Base-by-base conservation (phyloP, 352 stramenopile genomes). In the Halophytophthora batemanensis region DNA sequence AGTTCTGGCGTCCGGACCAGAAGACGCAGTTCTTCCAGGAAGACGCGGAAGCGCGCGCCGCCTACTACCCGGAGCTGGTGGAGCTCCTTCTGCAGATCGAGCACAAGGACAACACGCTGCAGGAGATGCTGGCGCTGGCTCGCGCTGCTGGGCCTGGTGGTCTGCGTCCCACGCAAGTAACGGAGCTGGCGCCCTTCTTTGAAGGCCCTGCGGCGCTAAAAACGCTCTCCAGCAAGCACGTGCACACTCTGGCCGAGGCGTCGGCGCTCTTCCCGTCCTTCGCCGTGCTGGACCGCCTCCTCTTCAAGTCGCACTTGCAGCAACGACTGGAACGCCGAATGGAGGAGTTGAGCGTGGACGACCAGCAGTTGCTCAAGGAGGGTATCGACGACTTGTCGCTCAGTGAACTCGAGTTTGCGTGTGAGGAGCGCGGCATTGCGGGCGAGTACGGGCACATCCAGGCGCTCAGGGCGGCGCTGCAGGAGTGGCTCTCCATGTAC, bases 391-490 rank as follows among this genome's bases (percentile, higher is more conserved):
- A 68, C n/a, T 52, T 94, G 33, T 82, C 77, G 35, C 69, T 90
- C n/a, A 77, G 68, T 40, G 83, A 94, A 50, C 69, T 94, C 17
- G 81, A 90, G 67, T 92, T 94, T 62, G 83, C 83, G n/a, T 92
- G 81, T 21, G 69, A 83, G 48, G 83, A 94, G 52, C 79, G 83
- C 8, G 83, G 83, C 7, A 79, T 94, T 28, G 64, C 82, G 10
- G 65, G 69, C 19, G 75, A 76, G 36, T 94, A 90, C 53, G 81
- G 78, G 33, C 61, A 89, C 17, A 82, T 86, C 28, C 59, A 81
- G 47, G 66, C 53, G 29, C 59, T 91, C 31, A 77, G 70, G 2
- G 41, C 40, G 2, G 76, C 69, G 5, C 49, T 94, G 29, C 44
- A 61, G 10, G 71, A 94, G 41, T 94, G 83, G 83, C 69, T 94